phyloP scores from a whole-genome alignment of 805 yeast genomes.

The Nakazawaea wyomingensis region DNA sequence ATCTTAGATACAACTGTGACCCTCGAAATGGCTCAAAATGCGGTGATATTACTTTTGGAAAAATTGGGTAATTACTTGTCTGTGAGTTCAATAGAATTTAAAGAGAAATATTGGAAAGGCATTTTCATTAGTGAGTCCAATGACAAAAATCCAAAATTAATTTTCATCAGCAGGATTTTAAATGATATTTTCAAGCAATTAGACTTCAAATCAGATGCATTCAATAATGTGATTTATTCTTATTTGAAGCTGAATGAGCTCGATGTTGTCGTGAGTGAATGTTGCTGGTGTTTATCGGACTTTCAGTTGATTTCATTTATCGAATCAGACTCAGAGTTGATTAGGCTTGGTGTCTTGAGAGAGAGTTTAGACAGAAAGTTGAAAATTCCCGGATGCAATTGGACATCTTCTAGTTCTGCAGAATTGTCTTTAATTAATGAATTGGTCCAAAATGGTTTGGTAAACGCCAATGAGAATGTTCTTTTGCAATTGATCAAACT shows the following conservation, averaged over 20 bases:
- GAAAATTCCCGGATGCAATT: background rate
- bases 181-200: slow-evolving; percentile 32
- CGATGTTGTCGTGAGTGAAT: slow-evolving; percentile 13
- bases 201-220: slow-evolving; percentile 9
- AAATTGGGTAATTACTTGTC: slow-evolving; percentile 38
- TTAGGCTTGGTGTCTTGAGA: slow-evolving; percentile 1
- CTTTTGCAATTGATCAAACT: background rate
- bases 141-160: slow-evolving; percentile 18
- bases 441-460: background rate
- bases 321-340: background rate
- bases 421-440: background rate
- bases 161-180: slow-evolving; percentile 27
- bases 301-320: slow-evolving; percentile 12
- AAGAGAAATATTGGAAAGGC: slow-evolving; percentile 24
- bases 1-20: slow-evolving; percentile 21
- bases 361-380: background rate
- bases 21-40: slow-evolving; percentile 19
- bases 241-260: background rate
- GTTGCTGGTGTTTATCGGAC: slow-evolving; percentile 25
- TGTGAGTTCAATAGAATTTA: background rate
- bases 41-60: slow-evolving; percentile 34
- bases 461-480: background rate
- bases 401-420: background rate
- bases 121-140: slow-evolving; percentile 17
- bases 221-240: slow-evolving; percentile 11